Base-by-base conservation (phyloP, 2,329 filamentous ascomycete species). In the Sporothrix protearum region DNA sequence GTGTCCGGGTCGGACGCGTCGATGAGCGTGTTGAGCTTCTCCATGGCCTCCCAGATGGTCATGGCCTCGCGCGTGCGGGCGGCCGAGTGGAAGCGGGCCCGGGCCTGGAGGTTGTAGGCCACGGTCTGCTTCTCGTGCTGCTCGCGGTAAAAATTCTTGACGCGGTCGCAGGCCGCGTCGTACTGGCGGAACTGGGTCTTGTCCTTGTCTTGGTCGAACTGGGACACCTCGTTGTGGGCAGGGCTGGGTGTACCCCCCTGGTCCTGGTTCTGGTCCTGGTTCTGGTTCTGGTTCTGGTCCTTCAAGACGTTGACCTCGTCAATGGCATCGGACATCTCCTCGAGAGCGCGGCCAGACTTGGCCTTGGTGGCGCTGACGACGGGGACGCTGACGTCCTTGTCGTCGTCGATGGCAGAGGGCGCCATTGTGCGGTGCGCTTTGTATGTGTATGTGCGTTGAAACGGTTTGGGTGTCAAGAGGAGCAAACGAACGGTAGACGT, bases 1-100 rank as follows among this genome's bases (percentile, higher is more conserved):
- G 94, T 97, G 82, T 97, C 93, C 1, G 94, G 94, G 83, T 97
- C 94, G 25, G 91, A 94, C 81, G 96, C 92, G 82, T 97, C 94
- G 80, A 97, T 92, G 69, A 97, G 87, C 0, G 91, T 93, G 86
- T 97, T 93, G 78, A 97, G 90, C 82, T 93, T 94, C 86, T 96
- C 92, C 82, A 97, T 96, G 25, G 94, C 94, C 80, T 96, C 85
- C 94, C 93, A 97, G 79, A 97, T 86, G 74, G 90, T 91, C 92
- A 97, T 93, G 80, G 91, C 86, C 19, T 91, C 88, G 70, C 85
- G 82, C 53, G 77, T 78, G 22, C 91, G 88, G 1, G 87, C 87
- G 73, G 89, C 87, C 75, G 85, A 85, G 80, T 89, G 83, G 83
- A 93, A 92, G 70, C 86, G 83, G 76, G 91, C 89, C 71, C 94